Conservation (phyloP, 352 stramenopile genomes). For the Elongisporangium prolatum region DNA sequence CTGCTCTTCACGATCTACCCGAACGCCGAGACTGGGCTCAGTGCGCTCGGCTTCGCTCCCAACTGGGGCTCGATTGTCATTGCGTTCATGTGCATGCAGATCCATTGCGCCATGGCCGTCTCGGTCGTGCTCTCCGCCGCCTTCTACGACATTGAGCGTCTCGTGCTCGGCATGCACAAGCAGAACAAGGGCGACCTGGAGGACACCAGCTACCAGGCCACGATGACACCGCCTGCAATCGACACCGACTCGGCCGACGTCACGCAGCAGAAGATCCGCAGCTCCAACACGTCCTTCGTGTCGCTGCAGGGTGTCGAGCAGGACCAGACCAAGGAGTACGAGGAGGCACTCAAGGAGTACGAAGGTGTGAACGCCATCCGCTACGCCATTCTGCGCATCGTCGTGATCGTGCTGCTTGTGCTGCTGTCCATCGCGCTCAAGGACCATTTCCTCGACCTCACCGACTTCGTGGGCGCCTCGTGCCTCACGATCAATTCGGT, state of each 20-base stretch:
- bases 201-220: conserved; percentile 13
- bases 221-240: conserved; percentile 4
- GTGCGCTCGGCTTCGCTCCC: conserved; percentile 27
- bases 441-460: conserved; percentile 50
- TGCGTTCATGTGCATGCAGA: conserved; percentile 27
- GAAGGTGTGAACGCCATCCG: conserved; percentile 30
- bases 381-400: conserved; percentile 38
- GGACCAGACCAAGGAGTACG: conserved; percentile 23
- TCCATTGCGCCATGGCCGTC: conserved; percentile 18
- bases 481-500: conserved; percentile 49
- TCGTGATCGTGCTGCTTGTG: conserved; percentile 36
- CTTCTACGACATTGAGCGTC: conserved; percentile 44
- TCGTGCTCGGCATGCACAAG: conserved; percentile 53
- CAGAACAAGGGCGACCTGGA: conserved; percentile 26
- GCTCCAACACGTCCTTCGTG: conserved; percentile 21
- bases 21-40: conserved; percentile 24
- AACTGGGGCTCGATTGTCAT: conserved; percentile 36
- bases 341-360: conserved; percentile 42
- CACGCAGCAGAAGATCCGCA: conserved; percentile 4
- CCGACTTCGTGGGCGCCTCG: conserved; percentile 50
- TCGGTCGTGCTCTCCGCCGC: conserved; percentile 42
- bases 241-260: not conserved
- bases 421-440: conserved; percentile 29
- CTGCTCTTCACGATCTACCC: conserved; percentile 48
- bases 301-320: conserved; percentile 27